Base-by-base conservation (phyloP, 2,329 filamentous ascomycete species). In the Pseudodiploospora longispora region DNA sequence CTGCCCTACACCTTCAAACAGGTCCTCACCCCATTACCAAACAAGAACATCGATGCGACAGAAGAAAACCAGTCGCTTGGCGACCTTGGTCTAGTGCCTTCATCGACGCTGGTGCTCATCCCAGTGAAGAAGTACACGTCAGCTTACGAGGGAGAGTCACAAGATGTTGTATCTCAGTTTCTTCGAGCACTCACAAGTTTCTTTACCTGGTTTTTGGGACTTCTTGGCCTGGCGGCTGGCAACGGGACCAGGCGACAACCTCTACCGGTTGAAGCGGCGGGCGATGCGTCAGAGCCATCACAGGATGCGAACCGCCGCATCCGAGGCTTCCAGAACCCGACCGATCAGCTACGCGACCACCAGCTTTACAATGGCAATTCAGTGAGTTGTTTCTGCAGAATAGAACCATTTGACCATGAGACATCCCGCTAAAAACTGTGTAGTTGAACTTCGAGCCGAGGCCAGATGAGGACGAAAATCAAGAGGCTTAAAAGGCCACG, bases 281-380 rank as follows among this genome's bases (percentile, higher is more conserved):
- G 40, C 33, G 36, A 41, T 10, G 46, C 52, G 8, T 38, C 47
- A 10, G 44, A 46, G 5, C 36, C 48, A 3, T 40, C 48, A 7
- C 53, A 55, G 31, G 56, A 53, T 10, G 56, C 50, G 19, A 50
- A 52, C 30, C 44, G 48, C 27, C 55, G 57, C 35, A 55, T 52
- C 41, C 58, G 41, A 37, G 50, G 59, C 41, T 58, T 59, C 49
- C 54, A 60, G 50, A 76, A 82, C 47, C 68, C 73, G 34, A 67
- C 73, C 19, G 69, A 76, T 48, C 68, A 72, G 34, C 70, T 71
- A 42, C 65, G 76, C 44, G 74, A 82, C 50, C 75, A 80, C 37
- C 83, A 94, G 57, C 76, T 94, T 38, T 95, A 96, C 59, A 96
- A 96, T 57, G 90, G 90, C 1, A 96, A 95, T 58, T 87, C 87